Conservation (phyloP, 805 yeast species). For the Cyberlindnera amylophila region DNA sequence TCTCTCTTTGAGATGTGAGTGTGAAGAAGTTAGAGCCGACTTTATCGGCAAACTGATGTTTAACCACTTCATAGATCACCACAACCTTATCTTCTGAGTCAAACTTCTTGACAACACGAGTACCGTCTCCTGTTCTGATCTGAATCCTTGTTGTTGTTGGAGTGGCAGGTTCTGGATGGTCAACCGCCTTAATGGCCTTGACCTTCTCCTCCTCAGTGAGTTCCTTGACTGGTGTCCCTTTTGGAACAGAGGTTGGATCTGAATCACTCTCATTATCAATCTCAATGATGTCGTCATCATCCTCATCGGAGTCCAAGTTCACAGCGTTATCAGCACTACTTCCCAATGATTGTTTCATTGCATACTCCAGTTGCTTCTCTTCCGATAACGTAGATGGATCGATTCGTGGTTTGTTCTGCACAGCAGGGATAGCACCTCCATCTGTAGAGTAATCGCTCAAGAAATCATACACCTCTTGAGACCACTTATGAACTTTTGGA, state of each 20-base stretch:
- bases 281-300: slow-evolving; percentile 13
- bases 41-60: slow-evolving; percentile 45
- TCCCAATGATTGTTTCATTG: slow-evolving; percentile 63
- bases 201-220: slow-evolving; percentile 42
- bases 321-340: slow-evolving; percentile 4
- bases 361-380: slow-evolving; percentile 79
- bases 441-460: slow-evolving; percentile 60
- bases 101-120: slow-evolving; percentile 71
- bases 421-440: slow-evolving; percentile 60
- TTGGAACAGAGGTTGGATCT: background rate
- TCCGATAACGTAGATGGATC: slow-evolving; percentile 69
- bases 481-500: slow-evolving; percentile 58
- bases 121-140: slow-evolving; percentile 85
- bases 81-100: slow-evolving; percentile 53
- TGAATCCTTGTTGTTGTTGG: slow-evolving; percentile 56
- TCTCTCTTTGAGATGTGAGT: slow-evolving; percentile 37
- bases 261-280: slow-evolving; percentile 22
- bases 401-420: slow-evolving; percentile 52
- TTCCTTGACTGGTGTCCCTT: slow-evolving; percentile 15
- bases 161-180: slow-evolving; percentile 60
- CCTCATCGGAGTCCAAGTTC: slow-evolving; percentile 20
- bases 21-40: slow-evolving; percentile 46
- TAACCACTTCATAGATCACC: slow-evolving; percentile 61
- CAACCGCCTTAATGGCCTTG: slow-evolving; percentile 44
- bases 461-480: slow-evolving; percentile 67